A percentile compares a stretch with the other conserved stretches of the same genome.
These are phyloP conservation scores for Ettlia oleoabundans DNA, from an alignment of 139 green algal species.

Conservation along the genomic window DNA sequence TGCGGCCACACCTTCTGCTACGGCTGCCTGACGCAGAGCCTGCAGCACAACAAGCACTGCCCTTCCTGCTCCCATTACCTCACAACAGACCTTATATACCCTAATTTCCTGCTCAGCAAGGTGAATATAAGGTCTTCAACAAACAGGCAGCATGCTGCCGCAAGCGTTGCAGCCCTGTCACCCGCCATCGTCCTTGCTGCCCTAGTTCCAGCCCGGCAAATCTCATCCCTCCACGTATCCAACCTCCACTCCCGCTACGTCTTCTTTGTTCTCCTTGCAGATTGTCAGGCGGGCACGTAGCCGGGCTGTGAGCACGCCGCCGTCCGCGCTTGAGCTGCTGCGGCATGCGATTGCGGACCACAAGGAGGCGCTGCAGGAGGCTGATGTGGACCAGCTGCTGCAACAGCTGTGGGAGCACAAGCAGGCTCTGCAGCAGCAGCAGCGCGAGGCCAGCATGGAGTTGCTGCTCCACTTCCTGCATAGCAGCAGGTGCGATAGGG, in stretches of 20 bases:
- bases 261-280: neutral
- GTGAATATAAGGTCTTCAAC: constrained; percentile 17
- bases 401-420: constrained; percentile 56
- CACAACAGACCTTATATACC: constrained; percentile 71
- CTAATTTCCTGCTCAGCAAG: constrained; percentile 87
- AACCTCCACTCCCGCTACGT: constrained; percentile 2
- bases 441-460: constrained; percentile 64
- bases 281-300: constrained; percentile 3
- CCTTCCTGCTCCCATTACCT: constrained; percentile 72
- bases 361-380: neutral
- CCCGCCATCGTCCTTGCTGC: neutral
- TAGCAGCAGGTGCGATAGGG: constrained; percentile 59
- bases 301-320: constrained; percentile 1
- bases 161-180: neutral
- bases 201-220: too few species aligned
- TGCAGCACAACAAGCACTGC: constrained; percentile 69
- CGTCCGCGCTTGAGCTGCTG: constrained; percentile 33
- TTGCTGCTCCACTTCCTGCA: constrained; percentile 85
- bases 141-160: neutral
- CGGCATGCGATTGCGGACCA: constrained; percentile 13
- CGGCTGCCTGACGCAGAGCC: constrained; percentile 75
- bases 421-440: constrained; percentile 52
- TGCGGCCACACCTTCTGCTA: constrained; percentile 91
- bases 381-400: constrained; percentile 65
- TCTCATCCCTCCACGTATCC: neutral